Base-by-base conservation (phyloP, 768 basidiomycete species). In the Mycena filopes region DNA sequence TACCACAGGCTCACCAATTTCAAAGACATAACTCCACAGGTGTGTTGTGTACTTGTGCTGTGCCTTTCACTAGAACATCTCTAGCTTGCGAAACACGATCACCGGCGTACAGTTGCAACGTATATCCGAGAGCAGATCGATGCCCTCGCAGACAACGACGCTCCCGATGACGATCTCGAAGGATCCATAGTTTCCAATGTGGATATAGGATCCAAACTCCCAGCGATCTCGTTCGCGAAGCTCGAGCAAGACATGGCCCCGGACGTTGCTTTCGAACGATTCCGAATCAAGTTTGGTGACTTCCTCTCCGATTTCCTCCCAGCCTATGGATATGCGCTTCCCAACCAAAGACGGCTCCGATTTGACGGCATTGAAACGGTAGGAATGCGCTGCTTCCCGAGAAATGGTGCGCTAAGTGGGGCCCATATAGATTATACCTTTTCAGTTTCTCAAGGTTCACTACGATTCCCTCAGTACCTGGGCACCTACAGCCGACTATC, bases 11-110 rank as follows among this genome's bases (percentile, higher is more conserved):
- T 62, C 13, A 75, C 75, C 15, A 79, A 81, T 60, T 77, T 76
- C 65, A 77, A 77, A 48, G 50, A 82, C 53, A 66, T 77, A 46
- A 74, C 66, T 3, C 29, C 60, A 15, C 79, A 81, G 73, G 75
- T 75, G 21, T n/a, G 10, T 31, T n/a, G 6, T n/a, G n/a, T n/a
- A n/a, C n/a, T n/a, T n/a, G n/a, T n/a, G n/a, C n/a, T n/a, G n/a
- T n/a, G n/a, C n/a, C n/a, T 43, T 16, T 11, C 4, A 36, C 33
- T 38, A 23, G 6, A n/a, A n/a, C n/a, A n/a, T n/a, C n/a, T n/a
- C 11, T 33, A 20, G 20, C 23, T 53, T 33, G 31, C 15, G 5
- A 36, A 42, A 28, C 23, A 9, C 66, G 74, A 76, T 5, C 58
- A 59, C 23, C 58, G 58, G 3, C 40, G 47, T 4, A 42, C 33